Conservation (phyloP, 371 early-diverging fungal species). For the Mortierella polycephala region DNA sequence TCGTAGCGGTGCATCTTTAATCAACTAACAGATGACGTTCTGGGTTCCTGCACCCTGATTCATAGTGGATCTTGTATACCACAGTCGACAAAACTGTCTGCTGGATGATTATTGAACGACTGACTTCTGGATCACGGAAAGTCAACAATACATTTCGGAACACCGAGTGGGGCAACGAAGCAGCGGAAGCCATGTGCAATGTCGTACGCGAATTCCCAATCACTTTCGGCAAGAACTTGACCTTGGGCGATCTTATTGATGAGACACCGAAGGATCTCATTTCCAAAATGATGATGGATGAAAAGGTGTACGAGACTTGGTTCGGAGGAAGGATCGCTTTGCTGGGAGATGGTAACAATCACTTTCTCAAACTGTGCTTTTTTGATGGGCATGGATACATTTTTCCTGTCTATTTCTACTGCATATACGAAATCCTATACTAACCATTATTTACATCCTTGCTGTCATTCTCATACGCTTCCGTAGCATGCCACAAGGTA, state of each 20-base stretch:
- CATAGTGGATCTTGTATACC: background rate
- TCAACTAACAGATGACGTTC: no score
- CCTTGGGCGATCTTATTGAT: no score
- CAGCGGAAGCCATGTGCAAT: conserved; percentile 11
- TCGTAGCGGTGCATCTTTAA: background rate
- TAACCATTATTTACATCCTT: no score
- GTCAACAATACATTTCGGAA: conserved; percentile 4
- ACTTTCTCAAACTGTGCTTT: no score
- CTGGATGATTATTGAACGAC: conserved; percentile 1
- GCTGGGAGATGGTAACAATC: conserved; percentile 32
- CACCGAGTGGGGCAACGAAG: conserved; percentile 14
- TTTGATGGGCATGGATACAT: background rate
- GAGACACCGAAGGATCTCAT: conserved; percentile 27
- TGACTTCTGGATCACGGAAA: background rate
- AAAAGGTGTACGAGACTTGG: conserved; percentile 38
- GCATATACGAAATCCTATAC: no score
- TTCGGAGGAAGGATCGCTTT: conserved; percentile 36
- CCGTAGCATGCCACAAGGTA: no score
- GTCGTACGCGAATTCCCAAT: conserved; percentile 1
- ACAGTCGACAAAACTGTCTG: background rate
- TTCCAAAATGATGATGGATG: conserved; percentile 40
- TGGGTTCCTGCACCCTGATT: no score
- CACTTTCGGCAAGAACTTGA: no score
- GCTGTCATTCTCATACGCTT: no score
- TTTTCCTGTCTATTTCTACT: no score